Conservation (phyloP, 2,329 filamentous ascomycete species). For the Colletotrichum truncatum region DNA sequence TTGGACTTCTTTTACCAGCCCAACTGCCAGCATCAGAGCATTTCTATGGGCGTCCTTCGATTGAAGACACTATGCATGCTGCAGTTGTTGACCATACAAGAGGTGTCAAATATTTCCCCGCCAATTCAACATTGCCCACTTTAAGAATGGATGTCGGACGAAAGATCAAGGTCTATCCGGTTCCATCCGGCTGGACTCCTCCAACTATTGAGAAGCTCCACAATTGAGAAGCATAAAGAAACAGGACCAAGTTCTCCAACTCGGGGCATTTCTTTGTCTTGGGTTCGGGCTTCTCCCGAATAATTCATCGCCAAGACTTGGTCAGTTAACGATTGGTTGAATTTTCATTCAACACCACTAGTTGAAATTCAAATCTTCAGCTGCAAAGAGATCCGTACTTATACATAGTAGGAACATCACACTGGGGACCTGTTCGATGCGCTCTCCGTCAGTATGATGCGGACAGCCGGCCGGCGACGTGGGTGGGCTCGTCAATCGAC, state of each 20-base stretch:
- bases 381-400: neutral
- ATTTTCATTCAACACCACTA: neutral
- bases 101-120: no score
- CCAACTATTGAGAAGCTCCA: neutral
- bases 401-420: neutral
- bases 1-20: no score
- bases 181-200: neutral
- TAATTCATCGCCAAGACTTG: neutral
- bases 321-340: neutral
- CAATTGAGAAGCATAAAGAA: neutral
- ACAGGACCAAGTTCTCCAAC: neutral
- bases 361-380: neutral
- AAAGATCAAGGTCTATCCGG: neutral
- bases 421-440: neutral
- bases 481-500: neutral
- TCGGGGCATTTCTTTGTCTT: neutral
- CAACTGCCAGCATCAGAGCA: no score
- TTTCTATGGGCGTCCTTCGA: no score
- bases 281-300: neutral
- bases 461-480: neutral
- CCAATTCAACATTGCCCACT: no score
- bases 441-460: neutral
- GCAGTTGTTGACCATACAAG: no score
- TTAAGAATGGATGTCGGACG: neutral
- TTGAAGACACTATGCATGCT: no score